A percentile compares a stretch with the other conserved stretches of the same genome.
Conservation (phyloP, 2,329 filamentous ascomycete species). For the Beauveria rudraprayagi region DNA sequence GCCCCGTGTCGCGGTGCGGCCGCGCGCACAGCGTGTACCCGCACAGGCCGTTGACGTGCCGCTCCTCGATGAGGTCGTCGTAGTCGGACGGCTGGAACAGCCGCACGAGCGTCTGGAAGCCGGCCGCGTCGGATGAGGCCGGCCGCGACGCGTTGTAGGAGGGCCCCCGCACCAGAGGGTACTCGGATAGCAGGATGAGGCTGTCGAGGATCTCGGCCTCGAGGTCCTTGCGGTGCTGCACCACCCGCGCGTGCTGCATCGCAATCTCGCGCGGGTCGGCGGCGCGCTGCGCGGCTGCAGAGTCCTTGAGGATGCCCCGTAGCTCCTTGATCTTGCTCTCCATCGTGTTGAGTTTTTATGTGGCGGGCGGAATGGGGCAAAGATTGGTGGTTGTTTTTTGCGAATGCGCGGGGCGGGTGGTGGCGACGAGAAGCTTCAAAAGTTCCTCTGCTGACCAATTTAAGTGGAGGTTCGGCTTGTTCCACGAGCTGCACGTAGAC, state of each 20-base stretch:
- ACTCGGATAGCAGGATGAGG: conserved; percentile 63
- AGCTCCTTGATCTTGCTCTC: conserved; percentile 23
- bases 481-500: background rate
- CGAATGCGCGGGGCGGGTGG: background rate
- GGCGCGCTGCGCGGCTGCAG: conserved; percentile 19
- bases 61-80: conserved; percentile 79
- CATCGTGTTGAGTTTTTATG: background rate
- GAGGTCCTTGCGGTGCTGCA: conserved; percentile 74
- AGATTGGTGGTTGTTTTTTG: background rate
- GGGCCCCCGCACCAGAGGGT: conserved; percentile 32
- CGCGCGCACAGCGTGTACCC: conserved; percentile 74
- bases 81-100: conserved; percentile 84
- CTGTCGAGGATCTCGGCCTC: conserved; percentile 65
- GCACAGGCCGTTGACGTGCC: conserved; percentile 74
- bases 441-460: conserved; percentile 1
- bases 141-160: conserved; percentile 36
- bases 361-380: background rate
- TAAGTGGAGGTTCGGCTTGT: conserved; percentile 3
- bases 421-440: conserved; percentile 1
- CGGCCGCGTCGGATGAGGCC: conserved; percentile 49
- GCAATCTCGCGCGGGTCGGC: conserved; percentile 53
- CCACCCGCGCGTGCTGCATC: conserved; percentile 70
- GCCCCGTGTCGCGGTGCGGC: conserved; percentile 47
- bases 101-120: conserved; percentile 59
- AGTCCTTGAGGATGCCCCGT: conserved; percentile 56